Base-by-base conservation (phyloP, 805 yeast species). In the Candida pini region DNA sequence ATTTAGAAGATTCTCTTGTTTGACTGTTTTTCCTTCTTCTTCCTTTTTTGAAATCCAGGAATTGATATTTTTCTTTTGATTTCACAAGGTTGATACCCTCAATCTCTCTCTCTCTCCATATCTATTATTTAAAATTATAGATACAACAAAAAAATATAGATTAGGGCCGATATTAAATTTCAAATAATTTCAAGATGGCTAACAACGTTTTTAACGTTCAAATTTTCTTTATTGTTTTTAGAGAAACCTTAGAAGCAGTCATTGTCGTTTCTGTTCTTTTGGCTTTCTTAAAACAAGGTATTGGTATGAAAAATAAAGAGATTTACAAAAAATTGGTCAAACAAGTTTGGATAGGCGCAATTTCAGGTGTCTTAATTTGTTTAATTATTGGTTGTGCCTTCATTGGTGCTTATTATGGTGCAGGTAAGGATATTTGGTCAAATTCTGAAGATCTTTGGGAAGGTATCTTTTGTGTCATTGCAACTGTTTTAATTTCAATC, bases 361-460 rank as follows among this genome's bases (percentile, higher is more conserved):
- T 64, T 5, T 30, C 66, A 4, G 98, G 97, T 47, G 68, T 90
- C 20, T 45, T 82, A 18, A 61, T 86, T 33, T 90, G 97, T 81
- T 52, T 90, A 32, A 70, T 76, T 36, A 67, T 90, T 44, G 98
- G 98, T 60, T 81, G 84, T 63, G 95, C 88, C 37, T 89, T 90
- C 64, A 89, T 90, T 58, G 98, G 95, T 61, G 88, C 87, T 16
- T 90, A 86, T 67, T 90, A 90, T 60, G 64, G 83, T 24, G 69
- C 83, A 33, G 79, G 81, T 44, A 74, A 74, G 35, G 94, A 90
- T 72, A 73, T 90, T 45, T 90, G 96, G 84, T 70, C 90, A 33
- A 56, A 60, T 9, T 78, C 95, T 15, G 98, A 90, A 60, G 97
- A 90, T 59, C 61, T 90, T 38, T 90, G 97, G 97, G 98, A 90